These are phyloP conservation scores for Penicillium cataractarum DNA, from an alignment of 495 filamentous ascomycete genomes.

Conservation along the genomic window DNA sequence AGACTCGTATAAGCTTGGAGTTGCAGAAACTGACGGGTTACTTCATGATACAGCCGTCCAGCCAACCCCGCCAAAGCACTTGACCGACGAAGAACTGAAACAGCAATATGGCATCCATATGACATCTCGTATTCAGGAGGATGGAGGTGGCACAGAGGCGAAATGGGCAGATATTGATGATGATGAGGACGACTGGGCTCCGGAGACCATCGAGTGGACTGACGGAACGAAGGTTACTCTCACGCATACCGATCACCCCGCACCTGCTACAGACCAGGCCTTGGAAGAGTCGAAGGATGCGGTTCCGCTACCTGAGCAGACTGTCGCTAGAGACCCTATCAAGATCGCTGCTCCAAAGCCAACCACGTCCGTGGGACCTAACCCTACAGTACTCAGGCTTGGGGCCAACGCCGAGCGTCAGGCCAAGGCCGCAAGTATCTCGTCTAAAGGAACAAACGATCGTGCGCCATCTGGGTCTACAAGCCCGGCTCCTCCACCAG, in stretches of 20 bases:
- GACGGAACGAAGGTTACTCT: conserved; percentile 93
- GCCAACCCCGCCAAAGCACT: conserved; percentile 81
- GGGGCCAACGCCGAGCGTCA: conserved; percentile 55
- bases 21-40: conserved; percentile 29
- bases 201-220: conserved; percentile 94
- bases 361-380: conserved; percentile 53
- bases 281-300: conserved; percentile 32
- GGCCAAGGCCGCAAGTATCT: conserved; percentile 58
- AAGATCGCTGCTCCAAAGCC: conserved; percentile 48
- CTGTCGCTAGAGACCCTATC: conserved; percentile 31
- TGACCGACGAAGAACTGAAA: conserved; percentile 96
- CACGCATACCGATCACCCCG: conserved; percentile 50
- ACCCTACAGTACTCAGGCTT: conserved; percentile 56
- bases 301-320: conserved; percentile 24
- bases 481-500: conserved; percentile 71
- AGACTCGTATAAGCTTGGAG: conserved; percentile 4
- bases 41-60: conserved; percentile 62
- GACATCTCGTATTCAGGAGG: conserved; percentile 84
- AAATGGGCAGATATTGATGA: conserved; percentile 99
- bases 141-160: conserved; percentile 78
- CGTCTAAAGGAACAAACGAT: conserved; percentile 69
- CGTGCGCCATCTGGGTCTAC: conserved; percentile 81
- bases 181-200: conserved; percentile 97
- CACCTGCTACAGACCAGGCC: conserved; percentile 27
- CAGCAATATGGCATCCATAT: conserved; percentile 96